Evolutionary conservation across 164 flowering plant genomes (phyloP), one percentile per base, ranked within the genome.

Genomic region (Nymphaea thermarum): DNA sequence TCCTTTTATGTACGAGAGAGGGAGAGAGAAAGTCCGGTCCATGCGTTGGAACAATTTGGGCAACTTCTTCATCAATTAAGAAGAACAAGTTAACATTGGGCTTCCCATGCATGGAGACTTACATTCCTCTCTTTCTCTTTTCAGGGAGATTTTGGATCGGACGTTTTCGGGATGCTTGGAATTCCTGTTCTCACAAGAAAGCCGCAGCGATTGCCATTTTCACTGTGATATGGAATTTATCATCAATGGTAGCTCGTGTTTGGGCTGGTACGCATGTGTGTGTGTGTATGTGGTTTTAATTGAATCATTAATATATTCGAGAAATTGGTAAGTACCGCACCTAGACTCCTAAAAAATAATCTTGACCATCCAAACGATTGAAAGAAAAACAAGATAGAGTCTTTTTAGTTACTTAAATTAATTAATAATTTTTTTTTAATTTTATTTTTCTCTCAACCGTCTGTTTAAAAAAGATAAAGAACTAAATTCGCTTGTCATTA

Each of bases 171-270:
- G 96, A 90, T 67, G 95, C 92, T 5, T 93, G 96, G 98, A 83
- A 87, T 18, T 77, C 95, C 2, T 93, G 95, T 80, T 55, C 91
- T n/a, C 95, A 90, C 76, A 93, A 93, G 75, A 93, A 90, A 62
- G 95, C 87, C 0, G 88, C 87, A 10, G 90, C 81, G 0, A 72
- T 77, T 60, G 86, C 78, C 66, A 70, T 83, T 63, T 90, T 90
- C 73, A 81, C 88, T 25, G 78, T 92, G 6, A 84, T 88, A 0
- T 90, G 96, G 98, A 90, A 93, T 62, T 69, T 90, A 2, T 87
- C 96, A 41, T 90, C 96, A 0, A 65, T 84, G 2, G 71, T 83
- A 5, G 95, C 96, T 70, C 87, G 98, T 59, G 69, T 87, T 53
- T 92, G 98, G 98, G 92, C 92, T 71, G 92, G 98, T 87, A 71